phyloP scores from a whole-genome alignment of 129 eudicot genomes.

The Helichrysum umbraculigerum region DNA sequence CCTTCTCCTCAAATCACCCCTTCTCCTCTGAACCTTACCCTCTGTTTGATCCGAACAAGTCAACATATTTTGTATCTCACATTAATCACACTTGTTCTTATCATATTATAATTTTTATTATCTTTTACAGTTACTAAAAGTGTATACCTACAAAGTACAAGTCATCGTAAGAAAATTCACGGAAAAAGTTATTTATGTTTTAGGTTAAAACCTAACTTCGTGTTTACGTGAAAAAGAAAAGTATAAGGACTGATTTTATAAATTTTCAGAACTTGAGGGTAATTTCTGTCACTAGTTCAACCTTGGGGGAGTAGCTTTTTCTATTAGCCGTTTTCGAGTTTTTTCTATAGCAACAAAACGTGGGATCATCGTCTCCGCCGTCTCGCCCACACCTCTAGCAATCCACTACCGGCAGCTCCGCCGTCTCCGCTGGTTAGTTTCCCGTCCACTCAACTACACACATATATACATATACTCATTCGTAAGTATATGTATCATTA shows the following conservation, averaged over 20 bases:
- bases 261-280: constrained; percentile 8
- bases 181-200: too few species aligned
- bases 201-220: too few species aligned
- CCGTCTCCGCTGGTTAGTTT: constrained; percentile 24
- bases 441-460: background rate
- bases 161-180: too few species aligned
- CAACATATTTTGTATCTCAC: too few species aligned
- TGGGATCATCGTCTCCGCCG: constrained; percentile 28
- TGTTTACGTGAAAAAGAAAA: too few species aligned
- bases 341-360: background rate
- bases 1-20: too few species aligned
- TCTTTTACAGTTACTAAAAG: too few species aligned
- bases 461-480: background rate
- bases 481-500: background rate
- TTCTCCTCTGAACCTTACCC: too few species aligned
- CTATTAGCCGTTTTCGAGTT: constrained; percentile 5
- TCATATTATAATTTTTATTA: too few species aligned
- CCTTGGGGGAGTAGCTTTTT: background rate
- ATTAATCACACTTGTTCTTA: too few species aligned
- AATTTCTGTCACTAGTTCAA: constrained; percentile 16
- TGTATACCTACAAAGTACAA: too few species aligned
- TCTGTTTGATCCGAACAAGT: too few species aligned
- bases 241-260: background rate
- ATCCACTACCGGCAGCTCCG: constrained; percentile 3
- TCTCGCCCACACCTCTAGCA: constrained; percentile 10